Evolutionary conservation across 108 stramenopile species (phyloP).

Genomic region (Skeletonema costatum): DNA sequence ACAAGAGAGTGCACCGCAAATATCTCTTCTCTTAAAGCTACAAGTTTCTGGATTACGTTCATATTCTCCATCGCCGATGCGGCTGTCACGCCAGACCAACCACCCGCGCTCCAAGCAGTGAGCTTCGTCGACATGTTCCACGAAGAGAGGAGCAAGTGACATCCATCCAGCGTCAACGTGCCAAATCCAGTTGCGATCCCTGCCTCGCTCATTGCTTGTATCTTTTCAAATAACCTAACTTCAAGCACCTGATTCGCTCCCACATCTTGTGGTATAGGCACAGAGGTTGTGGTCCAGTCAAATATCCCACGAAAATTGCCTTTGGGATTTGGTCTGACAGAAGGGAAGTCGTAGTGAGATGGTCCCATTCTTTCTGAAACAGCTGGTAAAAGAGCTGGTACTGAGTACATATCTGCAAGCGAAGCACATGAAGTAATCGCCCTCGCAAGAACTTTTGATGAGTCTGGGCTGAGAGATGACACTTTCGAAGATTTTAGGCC

Average conservation of each 20-base stretch:
- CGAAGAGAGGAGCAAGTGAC: constrained; percentile 70
- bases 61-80: constrained; percentile 11
- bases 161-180: constrained; percentile 52
- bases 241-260: neutral
- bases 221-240: constrained; percentile 20
- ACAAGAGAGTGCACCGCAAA: constrained; percentile 36
- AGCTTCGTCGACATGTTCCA: constrained; percentile 75
- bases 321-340: constrained; percentile 1
- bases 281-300: constrained; percentile 60
- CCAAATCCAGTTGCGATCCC: constrained; percentile 57
- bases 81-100: constrained; percentile 31
- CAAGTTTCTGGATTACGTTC: constrained; percentile 18
- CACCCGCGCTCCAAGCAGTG: constrained; percentile 23
- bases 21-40: constrained; percentile 40
- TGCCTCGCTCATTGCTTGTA: constrained; percentile 27
- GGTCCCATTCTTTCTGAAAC: constrained; percentile 36
- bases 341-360: constrained; percentile 36
- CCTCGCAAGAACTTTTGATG: constrained; percentile 62
- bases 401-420: constrained; percentile 45
- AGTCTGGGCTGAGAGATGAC: constrained; percentile 24
- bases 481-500: constrained; percentile 16
- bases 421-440: constrained; percentile 51
- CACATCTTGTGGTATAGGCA: constrained; percentile 37
- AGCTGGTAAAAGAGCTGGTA: constrained; percentile 8
- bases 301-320: constrained; percentile 65